Base-by-base conservation (phyloP, 192 early-diverging fungal species). In the Ambispora gerdemannii region DNA sequence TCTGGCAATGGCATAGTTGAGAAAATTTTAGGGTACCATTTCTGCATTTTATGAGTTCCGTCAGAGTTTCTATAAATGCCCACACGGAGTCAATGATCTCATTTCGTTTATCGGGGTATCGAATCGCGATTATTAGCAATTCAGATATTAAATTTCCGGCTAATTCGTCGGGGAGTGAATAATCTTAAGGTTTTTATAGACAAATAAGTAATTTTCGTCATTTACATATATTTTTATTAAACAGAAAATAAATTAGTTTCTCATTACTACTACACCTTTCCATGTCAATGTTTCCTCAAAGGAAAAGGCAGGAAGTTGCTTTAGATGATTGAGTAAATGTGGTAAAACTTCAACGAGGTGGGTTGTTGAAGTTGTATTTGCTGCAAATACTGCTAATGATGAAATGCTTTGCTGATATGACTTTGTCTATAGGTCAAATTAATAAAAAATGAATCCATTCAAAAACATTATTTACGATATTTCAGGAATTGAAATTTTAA, bases 101-200 rank as follows among this genome's bases (percentile, higher is more conserved):
- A 20, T 80, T 71, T 13, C 78, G 75, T 3, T 68, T 70, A 3
- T 56, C n/a, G 4, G 61, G 33, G 22, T 68, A 60, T 62, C 73
- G 76, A 56, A 10, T 66, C 1, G 73, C 75, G 28, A 80, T 75
- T 31, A 63, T 73, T 24, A 80, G 53, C 32, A 80, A 64, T 50
- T 75, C 71, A 8, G 50, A 56, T 32, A 73, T 67, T 25, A 80
- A 49, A 28, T 50, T 73, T 11, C n/a, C 53, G 13, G 75, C 72
- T 20, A 80, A 50, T 19, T 51, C 69, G 47, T 79, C 77, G 0
- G 74, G 72, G n/a, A 71, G 69, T 6, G 74, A 75, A 24, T 67
- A 74, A 25, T 70, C 77, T 79, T 31, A 2, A 28, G n/a, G n/a
- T n/a, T 43, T 43, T 43, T 43, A 43, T 43, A n/a, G 56, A 49